phyloP scores from a whole-genome alignment of 2,329 filamentous ascomycete genomes.

The Exutisphaerella laricina region DNA sequence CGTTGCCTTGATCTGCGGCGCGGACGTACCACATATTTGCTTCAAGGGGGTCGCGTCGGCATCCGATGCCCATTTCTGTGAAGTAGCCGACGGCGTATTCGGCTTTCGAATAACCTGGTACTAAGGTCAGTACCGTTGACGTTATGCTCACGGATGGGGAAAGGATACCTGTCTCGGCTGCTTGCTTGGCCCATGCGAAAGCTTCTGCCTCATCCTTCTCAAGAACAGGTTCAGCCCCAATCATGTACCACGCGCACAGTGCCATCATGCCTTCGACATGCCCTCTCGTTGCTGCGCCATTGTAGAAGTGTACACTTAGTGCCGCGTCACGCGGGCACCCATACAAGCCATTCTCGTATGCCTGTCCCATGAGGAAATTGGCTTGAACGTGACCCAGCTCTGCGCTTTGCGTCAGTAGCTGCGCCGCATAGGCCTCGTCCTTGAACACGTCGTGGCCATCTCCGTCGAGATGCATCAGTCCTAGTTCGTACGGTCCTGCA shows the following conservation, averaged over 20 bases:
- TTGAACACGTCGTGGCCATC: constrained; percentile 91
- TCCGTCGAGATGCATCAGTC: constrained; percentile 81
- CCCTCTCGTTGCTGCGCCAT: constrained; percentile 76
- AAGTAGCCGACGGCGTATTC: constrained; percentile 96
- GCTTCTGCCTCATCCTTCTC: constrained; percentile 95
- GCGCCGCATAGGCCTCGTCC: constrained; percentile 83
- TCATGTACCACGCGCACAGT: constrained; percentile 96
- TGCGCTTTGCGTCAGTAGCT: constrained; percentile 89
- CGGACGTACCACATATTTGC: constrained; percentile 98
- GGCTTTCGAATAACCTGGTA: constrained; percentile 59
- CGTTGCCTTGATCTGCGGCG: constrained; percentile 86
- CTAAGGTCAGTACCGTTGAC: too few species aligned
- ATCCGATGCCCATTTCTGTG: constrained; percentile 97
- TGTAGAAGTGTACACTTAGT: constrained; percentile 96
- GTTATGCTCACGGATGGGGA: too few species aligned
- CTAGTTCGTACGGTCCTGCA: constrained; percentile 84
- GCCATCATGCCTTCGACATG: constrained; percentile 95
- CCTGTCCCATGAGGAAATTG: constrained; percentile 84
- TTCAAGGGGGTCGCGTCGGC: constrained; percentile 86
- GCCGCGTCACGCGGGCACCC: constrained; percentile 86
- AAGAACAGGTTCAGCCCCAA: constrained; percentile 83
- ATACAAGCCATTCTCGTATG: constrained; percentile 87
- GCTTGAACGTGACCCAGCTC: constrained; percentile 86
- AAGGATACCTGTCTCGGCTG: constrained; percentile 80
- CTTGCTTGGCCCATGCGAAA: constrained; percentile 88